phyloP scores from a whole-genome alignment of 2,329 filamentous ascomycete species.

The Penicillium sp. region DNA sequence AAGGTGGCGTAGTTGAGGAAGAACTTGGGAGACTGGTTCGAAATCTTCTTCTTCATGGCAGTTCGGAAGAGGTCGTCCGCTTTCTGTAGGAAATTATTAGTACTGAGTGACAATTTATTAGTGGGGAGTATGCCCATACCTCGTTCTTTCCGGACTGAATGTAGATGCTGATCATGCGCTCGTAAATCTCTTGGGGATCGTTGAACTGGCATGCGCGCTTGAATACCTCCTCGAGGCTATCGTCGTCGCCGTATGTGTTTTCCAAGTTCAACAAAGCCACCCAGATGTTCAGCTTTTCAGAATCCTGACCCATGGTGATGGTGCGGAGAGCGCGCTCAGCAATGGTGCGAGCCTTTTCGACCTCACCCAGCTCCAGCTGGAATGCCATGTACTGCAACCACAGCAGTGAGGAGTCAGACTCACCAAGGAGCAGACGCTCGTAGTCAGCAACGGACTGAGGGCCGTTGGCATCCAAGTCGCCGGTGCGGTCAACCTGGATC shows the following conservation, averaged over 20 bases:
- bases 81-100: conserved; percentile 58
- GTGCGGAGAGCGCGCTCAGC: conserved; percentile 87
- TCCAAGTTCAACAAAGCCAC: conserved; percentile 92
- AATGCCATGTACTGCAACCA: conserved; percentile 99
- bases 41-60: conserved; percentile 89
- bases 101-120: background rate
- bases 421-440: conserved; percentile 85
- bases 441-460: conserved; percentile 90
- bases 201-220: conserved; percentile 92
- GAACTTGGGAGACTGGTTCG: conserved; percentile 67
- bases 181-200: conserved; percentile 83
- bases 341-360: conserved; percentile 82
- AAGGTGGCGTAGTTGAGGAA: conserved; percentile 97
- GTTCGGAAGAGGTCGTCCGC: conserved; percentile 84
- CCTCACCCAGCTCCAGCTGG: conserved; percentile 87
- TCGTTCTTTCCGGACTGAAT: conserved; percentile 84
- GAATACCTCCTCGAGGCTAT: conserved; percentile 81
- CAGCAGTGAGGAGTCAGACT: conserved; percentile 87
- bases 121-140: conserved; percentile 52
- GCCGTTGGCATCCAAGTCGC: conserved; percentile 83
- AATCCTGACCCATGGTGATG: conserved; percentile 86
- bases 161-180: conserved; percentile 89
- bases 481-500: conserved; percentile 84
- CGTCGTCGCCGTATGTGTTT: conserved; percentile 81
- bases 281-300: conserved; percentile 95